Conservation (phyloP, 352 stramenopile genomes). For the Pythium sp. region DNA sequence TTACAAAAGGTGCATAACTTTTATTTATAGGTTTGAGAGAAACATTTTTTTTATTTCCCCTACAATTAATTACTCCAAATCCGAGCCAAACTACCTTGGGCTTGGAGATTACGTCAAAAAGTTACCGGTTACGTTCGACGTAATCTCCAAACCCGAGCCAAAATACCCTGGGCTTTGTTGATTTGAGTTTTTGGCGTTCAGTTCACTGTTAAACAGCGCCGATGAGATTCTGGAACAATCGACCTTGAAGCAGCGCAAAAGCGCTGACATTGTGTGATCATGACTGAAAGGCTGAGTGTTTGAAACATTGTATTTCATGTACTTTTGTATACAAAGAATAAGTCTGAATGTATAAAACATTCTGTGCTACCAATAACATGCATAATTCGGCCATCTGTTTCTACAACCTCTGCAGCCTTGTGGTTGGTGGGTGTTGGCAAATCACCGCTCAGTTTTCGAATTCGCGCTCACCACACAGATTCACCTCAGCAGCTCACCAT, state of each 20-base stretch:
- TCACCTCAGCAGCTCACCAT: conserved; percentile 8
- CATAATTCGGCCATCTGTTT: not conserved
- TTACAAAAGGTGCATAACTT: too few relatives aligned
- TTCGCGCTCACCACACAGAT: conserved; percentile 19
- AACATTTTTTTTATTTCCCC: too few relatives aligned
- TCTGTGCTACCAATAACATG: not conserved
- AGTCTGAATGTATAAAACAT: not conserved
- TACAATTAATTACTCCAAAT: too few relatives aligned
- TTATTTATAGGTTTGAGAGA: too few relatives aligned
- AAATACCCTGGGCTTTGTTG: too few relatives aligned
- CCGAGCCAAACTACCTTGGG: too few relatives aligned
- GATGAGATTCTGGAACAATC: conserved; percentile 12
- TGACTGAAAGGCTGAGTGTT: not conserved
- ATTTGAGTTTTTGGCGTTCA: too few relatives aligned
- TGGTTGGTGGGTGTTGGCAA: not conserved
- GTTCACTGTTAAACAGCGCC: too few relatives aligned
- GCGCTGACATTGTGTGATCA: not conserved
- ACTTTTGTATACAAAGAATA: not conserved
- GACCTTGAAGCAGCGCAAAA: conserved; percentile 3
- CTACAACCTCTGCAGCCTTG: not conserved
- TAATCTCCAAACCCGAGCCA: too few relatives aligned
- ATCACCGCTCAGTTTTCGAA: conserved; percentile 14
- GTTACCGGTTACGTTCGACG: too few relatives aligned
- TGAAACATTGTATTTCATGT: not conserved
- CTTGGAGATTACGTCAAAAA: too few relatives aligned